Percentiles rank a stretch among this genome's conserved stretches.
phyloP scores from a whole-genome alignment of 306 rosid species.

The Cucurbita argyrosperma region DNA sequence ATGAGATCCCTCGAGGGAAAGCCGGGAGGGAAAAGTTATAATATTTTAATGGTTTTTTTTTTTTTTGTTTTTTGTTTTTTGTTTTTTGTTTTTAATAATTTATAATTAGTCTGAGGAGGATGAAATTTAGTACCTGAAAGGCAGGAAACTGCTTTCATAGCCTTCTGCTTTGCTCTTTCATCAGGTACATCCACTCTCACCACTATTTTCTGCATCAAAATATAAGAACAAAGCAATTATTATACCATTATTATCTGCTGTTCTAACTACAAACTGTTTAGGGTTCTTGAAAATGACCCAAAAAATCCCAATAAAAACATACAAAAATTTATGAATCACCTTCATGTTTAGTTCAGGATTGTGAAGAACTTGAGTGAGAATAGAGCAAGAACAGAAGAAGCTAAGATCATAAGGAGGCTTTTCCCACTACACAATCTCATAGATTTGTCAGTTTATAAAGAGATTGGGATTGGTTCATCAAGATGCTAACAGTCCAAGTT shows the following conservation, averaged over 20 bases:
- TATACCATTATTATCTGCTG: not conserved
- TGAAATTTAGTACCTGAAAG: constrained; percentile 16
- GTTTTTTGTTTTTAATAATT: too few species aligned
- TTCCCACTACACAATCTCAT: not conserved
- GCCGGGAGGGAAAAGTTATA: too few species aligned
- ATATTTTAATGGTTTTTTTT: too few species aligned
- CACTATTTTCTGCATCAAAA: constrained; percentile 52
- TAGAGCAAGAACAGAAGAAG: not conserved
- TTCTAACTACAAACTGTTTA: not conserved
- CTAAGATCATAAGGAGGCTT: not conserved
- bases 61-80: too few species aligned
- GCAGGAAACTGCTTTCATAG: constrained; percentile 53
- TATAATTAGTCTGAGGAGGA: not conserved
- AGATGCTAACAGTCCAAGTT: not conserved
- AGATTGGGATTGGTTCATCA: not conserved
- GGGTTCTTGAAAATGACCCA: not conserved
- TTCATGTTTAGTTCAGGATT: not conserved
- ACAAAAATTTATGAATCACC: not conserved
- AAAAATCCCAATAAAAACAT: not conserved
- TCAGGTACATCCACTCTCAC: constrained; percentile 56
- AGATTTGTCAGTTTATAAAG: not conserved
- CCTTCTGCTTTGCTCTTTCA: constrained; percentile 61
- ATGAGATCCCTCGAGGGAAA: too few species aligned
- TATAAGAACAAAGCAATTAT: not conserved
- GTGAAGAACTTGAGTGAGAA: not conserved